Percentiles rank a stretch among this genome's conserved stretches.
phyloP scores from a whole-genome alignment of 2,329 filamentous ascomycete genomes.

The Byssothecium circinans region DNA sequence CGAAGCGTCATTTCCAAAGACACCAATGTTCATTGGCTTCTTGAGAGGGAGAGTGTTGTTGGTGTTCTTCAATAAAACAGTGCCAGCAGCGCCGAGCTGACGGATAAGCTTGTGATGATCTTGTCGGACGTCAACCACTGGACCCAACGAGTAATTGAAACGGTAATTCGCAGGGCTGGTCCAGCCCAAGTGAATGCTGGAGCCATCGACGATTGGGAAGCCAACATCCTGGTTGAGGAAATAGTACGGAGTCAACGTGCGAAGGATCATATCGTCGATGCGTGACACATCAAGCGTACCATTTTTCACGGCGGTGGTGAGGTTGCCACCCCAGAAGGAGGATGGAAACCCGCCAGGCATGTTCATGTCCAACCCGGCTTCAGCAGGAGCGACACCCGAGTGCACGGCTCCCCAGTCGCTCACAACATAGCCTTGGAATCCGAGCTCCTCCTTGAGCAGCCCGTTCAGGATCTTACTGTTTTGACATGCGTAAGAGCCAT shows the following conservation, averaged over 20 bases:
- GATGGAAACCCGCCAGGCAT: slow-evolving; percentile 40
- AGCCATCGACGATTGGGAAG: slow-evolving; percentile 39
- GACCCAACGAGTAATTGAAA: slow-evolving; percentile 38
- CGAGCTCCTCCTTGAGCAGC: slow-evolving; percentile 55
- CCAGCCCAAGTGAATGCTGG: slow-evolving; percentile 26
- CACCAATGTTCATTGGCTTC: slow-evolving; percentile 50
- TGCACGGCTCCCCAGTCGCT: slow-evolving; percentile 51
- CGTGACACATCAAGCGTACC: slow-evolving; percentile 43
- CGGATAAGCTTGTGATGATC: slow-evolving; percentile 43
- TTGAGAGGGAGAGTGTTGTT: slow-evolving; percentile 54
- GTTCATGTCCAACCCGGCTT: slow-evolving; percentile 55
- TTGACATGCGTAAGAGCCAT: slow-evolving; percentile 36
- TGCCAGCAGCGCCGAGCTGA: slow-evolving; percentile 45
- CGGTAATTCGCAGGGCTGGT: slow-evolving; percentile 18
- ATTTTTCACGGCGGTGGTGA: slow-evolving; percentile 44
- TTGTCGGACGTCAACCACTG: slow-evolving; percentile 42
- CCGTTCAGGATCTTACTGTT: slow-evolving; percentile 50
- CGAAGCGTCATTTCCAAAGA: slow-evolving; percentile 54
- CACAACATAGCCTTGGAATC: slow-evolving; percentile 50
- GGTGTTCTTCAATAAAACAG: slow-evolving; percentile 52
- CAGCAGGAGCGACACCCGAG: slow-evolving; percentile 46
- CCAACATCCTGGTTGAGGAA: slow-evolving; percentile 43
- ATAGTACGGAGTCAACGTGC: slow-evolving; percentile 52
- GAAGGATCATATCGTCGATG: slow-evolving; percentile 50
- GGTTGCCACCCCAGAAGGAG: slow-evolving; percentile 42